Base-by-base conservation (phyloP, 305 asterid species). In the Solanum hybrid region DNA sequence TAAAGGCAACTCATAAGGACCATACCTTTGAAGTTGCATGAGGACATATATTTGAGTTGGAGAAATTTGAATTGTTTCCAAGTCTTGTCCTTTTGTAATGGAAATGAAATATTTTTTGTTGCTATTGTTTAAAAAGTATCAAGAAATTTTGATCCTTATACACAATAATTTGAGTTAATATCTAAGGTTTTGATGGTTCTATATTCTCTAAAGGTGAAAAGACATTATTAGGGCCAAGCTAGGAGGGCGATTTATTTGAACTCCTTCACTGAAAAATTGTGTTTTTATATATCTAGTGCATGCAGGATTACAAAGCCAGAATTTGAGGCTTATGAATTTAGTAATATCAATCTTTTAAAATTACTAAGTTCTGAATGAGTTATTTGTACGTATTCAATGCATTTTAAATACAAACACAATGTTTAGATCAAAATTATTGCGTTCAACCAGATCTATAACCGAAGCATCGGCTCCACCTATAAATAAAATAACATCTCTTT, bases 11-110 rank as follows among this genome's bases (percentile, higher is more conserved):
- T 71, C 89, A 32, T 32, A 34, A 27, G 73, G 38, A 45, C 87
- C 87, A 17, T 82, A 82, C 4, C 73, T 82, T 82, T 82, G 87
- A 82, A 82, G 72, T 60, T 60, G 71, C 71, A 42, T 82, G 87
- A 82, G 87, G 38, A 82, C 72, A 82, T 10, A 38, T 9, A 32
- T 35, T 82, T 45, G 72, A 45, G 45, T 82, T 27, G 72, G 8
- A 26, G 36, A 45, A 8, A 45, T 82, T 82, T 29, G 73, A 17
- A 29, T 51, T 45, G 13, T 17, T 82, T 10, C 38, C 38, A 26
- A 82, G 19, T 82, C 73, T 45, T 82, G 72, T 29, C 72, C 38
- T 82, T 29, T 82, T 29, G 17, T 29, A 45, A 82, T 26, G 86
- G 26, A 82, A 82, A 45, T 81, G 1, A 42, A 15, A 9, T 82